Evolutionary conservation across 192 early-diverging fungal genomes (phyloP).

Genomic region (Linnemannia schmuckeri): DNA sequence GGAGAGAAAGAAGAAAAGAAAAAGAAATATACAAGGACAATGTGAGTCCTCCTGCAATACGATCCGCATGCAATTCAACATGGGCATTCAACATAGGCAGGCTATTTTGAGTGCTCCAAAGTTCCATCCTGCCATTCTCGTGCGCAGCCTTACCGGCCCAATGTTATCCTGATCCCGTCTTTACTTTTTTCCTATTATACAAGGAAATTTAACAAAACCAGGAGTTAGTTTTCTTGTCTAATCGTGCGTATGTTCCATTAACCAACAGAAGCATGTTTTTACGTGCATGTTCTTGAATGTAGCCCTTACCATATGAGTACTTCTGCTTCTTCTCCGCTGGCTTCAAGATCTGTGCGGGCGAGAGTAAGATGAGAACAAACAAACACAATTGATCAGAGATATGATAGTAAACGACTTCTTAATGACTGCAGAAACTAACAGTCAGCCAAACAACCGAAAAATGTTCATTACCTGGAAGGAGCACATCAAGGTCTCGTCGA

Average conservation of each 20-base stretch:
- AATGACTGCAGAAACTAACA: not conserved
- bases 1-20: not conserved
- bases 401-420: not conserved
- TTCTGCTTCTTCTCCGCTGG: slow-evolving; percentile 48
- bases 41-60: slow-evolving; percentile 1
- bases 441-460: not conserved
- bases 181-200: slow-evolving; percentile 1
- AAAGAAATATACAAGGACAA: not conserved
- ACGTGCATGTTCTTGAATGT: not conserved
- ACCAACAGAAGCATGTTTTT: not conserved
- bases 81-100: not conserved
- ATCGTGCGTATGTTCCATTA: not conserved
- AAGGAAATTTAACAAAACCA: not conserved
- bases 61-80: not conserved
- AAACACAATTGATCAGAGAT: not conserved
- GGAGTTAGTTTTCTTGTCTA: not conserved
- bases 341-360: slow-evolving; percentile 31
- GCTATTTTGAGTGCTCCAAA: not conserved
- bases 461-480: slow-evolving; percentile 73
- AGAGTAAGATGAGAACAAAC: not conserved
- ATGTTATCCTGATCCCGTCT: not conserved
- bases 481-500: slow-evolving; percentile 88
- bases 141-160: slow-evolving; percentile 1
- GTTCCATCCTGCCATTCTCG: not conserved
- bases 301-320: slow-evolving; percentile 29